Percentiles rank a stretch among this genome's conserved stretches.
These are phyloP conservation scores for Aspergillus nidulans DNA, from an alignment of 495 filamentous ascomycete genomes.

Conservation along the genomic window DNA sequence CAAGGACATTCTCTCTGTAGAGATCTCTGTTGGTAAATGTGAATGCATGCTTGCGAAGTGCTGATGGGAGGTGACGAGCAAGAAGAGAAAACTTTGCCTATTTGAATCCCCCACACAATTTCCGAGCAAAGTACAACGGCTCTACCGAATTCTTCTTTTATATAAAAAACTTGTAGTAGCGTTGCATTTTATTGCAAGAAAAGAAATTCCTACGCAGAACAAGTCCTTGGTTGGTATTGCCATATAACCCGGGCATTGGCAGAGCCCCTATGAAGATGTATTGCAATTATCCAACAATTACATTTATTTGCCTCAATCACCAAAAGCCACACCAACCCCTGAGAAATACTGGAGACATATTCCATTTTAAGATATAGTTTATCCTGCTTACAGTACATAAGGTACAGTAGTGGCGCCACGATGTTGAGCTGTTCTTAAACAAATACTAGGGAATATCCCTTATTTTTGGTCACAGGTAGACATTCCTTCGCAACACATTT, in stretches of 20 bases:
- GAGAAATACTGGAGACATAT: slow-evolving; percentile 17
- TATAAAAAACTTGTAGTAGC: slow-evolving; percentile 28
- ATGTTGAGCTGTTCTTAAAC: too few relatives aligned
- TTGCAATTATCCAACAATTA: slow-evolving; percentile 19
- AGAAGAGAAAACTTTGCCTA: slow-evolving; percentile 22
- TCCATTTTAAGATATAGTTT: slow-evolving; percentile 20
- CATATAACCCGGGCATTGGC: slow-evolving; percentile 25
- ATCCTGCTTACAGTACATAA: slow-evolving; percentile 15
- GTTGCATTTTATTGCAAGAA: slow-evolving; percentile 20
- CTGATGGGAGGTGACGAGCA: slow-evolving; percentile 26
- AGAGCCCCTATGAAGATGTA: slow-evolving; percentile 27
- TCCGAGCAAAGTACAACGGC: slow-evolving; percentile 27
- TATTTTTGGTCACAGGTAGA: too few relatives aligned
- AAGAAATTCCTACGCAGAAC: slow-evolving; percentile 29
- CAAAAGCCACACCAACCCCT: slow-evolving; percentile 14
- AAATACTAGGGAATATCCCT: too few relatives aligned
- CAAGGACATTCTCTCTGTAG: slow-evolving; percentile 18
- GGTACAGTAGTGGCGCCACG: slow-evolving; percentile 17
- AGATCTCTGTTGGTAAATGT: slow-evolving; percentile 32
- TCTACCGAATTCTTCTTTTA: slow-evolving; percentile 26
- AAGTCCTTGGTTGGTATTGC: slow-evolving; percentile 24
- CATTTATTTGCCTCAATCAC: slow-evolving; percentile 23
- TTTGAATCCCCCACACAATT: slow-evolving; percentile 18
- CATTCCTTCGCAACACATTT: too few relatives aligned
- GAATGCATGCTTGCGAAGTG: slow-evolving; percentile 24